A percentile compares a stretch with the other conserved stretches of the same genome.
Evolutionary conservation across 1,284 basidiomycete genomes (phyloP).

Genomic region (Ganoderma lucidum): DNA sequence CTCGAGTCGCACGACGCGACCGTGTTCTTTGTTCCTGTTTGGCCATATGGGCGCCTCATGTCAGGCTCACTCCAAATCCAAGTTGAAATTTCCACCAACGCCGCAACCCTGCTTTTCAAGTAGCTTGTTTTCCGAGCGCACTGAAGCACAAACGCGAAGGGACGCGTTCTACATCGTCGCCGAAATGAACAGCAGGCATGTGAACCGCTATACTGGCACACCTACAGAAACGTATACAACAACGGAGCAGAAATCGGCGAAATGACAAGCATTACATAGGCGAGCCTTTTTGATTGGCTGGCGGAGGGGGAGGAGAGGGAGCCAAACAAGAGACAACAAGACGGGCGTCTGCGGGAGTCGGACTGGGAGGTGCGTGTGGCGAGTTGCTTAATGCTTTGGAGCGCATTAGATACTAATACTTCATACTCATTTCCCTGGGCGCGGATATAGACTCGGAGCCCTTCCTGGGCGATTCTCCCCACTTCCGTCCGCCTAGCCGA

Average conservation of each 20-base stretch:
- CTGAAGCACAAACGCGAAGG: too few species aligned
- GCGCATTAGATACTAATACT: background rate
- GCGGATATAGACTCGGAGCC: conserved; percentile 17
- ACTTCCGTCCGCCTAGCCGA: conserved; percentile 19
- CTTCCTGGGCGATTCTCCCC: conserved; percentile 16
- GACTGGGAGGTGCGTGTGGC: conserved; percentile 4
- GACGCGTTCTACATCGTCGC: too few species aligned
- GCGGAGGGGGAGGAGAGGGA: conserved; percentile 12
- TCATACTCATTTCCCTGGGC: conserved; percentile 5
- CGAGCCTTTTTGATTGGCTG: too few species aligned
- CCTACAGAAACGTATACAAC: too few species aligned
- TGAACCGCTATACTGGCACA: too few species aligned
- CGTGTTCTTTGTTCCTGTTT: conserved; percentile 33
- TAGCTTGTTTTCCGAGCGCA: too few species aligned
- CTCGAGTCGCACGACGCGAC: conserved; percentile 22
- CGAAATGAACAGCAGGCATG: too few species aligned
- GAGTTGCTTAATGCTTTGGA: background rate
- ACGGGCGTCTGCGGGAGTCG: conserved; percentile 20
- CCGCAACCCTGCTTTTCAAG: too few species aligned
- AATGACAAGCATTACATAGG: too few species aligned
- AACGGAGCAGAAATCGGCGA: too few species aligned
- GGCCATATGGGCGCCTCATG: conserved; percentile 25
- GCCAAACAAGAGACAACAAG: conserved; percentile 34
- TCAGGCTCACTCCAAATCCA: background rate
- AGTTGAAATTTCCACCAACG: too few species aligned